phyloP scores from a whole-genome alignment of 2,329 filamentous ascomycete genomes.

The Colletotrichum musae region DNA sequence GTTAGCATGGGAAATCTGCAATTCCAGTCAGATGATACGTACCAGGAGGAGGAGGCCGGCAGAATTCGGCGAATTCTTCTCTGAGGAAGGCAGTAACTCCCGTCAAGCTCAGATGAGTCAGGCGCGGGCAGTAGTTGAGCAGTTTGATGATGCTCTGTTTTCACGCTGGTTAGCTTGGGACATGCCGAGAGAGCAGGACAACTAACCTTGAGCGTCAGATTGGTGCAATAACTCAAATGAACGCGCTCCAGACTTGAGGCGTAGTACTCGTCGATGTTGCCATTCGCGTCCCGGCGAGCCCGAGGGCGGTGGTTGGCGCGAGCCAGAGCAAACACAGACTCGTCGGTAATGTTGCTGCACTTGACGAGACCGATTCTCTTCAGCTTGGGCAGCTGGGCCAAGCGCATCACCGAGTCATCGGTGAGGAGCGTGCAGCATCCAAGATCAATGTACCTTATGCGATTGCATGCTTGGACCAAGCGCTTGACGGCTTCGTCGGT shows the following conservation, averaged over 20 bases:
- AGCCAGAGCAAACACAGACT: slow-evolving; percentile 88
- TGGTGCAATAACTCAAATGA: slow-evolving; percentile 94
- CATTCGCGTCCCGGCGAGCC: slow-evolving; percentile 63
- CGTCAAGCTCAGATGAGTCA: slow-evolving; percentile 95
- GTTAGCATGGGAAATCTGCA: slow-evolving; percentile 44
- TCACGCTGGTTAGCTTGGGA: slow-evolving; percentile 15
- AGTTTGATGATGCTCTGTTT: slow-evolving; percentile 87
- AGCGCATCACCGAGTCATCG: slow-evolving; percentile 85
- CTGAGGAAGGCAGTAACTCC: slow-evolving; percentile 92
- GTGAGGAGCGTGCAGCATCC: slow-evolving; percentile 95
- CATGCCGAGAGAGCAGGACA: not conserved
- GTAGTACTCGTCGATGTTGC: slow-evolving; percentile 67
- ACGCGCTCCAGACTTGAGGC: slow-evolving; percentile 87
- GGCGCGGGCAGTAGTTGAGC: slow-evolving; percentile 89
- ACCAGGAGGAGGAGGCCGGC: slow-evolving; percentile 86
- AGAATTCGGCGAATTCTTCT: slow-evolving; percentile 87
- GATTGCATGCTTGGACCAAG: slow-evolving; percentile 87
- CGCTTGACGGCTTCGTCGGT: slow-evolving; percentile 90
- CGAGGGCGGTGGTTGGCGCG: slow-evolving; percentile 73
- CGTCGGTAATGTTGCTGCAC: slow-evolving; percentile 90
- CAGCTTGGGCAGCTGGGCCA: slow-evolving; percentile 91
- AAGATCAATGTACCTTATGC: slow-evolving; percentile 96
- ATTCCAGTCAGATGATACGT: slow-evolving; percentile 46
- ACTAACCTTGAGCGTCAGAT: slow-evolving; percentile 84
- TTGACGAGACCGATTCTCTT: slow-evolving; percentile 97